Conservation (phyloP, 148 eudicot species). For the Arbutus unedo region DNA sequence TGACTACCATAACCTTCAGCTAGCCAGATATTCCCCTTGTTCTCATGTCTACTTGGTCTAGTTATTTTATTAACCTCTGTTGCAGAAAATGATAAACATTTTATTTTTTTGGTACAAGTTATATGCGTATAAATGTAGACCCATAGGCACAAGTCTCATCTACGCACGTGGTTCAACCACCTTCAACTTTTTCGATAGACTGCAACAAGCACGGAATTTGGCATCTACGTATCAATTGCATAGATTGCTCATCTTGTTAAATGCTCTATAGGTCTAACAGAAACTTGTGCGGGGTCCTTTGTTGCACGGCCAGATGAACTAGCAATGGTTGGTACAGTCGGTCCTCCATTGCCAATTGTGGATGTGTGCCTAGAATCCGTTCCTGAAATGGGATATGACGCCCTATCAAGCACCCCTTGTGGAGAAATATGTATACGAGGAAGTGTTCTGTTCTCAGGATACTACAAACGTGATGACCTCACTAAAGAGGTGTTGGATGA, state of each 20-base stretch:
- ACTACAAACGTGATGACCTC: conserved; percentile 81
- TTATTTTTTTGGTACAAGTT: neutral
- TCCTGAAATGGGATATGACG: conserved; percentile 94
- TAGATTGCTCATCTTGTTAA: neutral
- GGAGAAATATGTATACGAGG: conserved; percentile 90
- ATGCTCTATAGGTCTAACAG: conserved; percentile 66
- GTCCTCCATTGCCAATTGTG: conserved; percentile 78
- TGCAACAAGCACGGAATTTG: neutral
- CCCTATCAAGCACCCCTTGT: conserved; percentile 68
- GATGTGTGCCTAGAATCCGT: conserved; percentile 88
- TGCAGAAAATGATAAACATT: neutral
- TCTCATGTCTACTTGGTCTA: neutral
- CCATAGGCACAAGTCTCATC: neutral
- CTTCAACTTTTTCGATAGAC: neutral
- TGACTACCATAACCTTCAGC: neutral
- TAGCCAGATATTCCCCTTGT: neutral
- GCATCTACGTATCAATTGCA: neutral
- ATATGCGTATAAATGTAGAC: neutral
- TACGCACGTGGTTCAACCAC: neutral
- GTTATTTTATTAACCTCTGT: neutral
- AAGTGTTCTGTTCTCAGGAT: conserved; percentile 69
- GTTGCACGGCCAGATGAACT: conserved; percentile 63
- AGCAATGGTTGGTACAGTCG: conserved; percentile 86
- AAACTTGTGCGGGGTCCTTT: conserved; percentile 91
- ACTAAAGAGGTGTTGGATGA: conserved; percentile 67